Evolutionary conservation across 2,329 filamentous ascomycete genomes (phyloP).

Genomic region (Fusarium avenaceum): DNA sequence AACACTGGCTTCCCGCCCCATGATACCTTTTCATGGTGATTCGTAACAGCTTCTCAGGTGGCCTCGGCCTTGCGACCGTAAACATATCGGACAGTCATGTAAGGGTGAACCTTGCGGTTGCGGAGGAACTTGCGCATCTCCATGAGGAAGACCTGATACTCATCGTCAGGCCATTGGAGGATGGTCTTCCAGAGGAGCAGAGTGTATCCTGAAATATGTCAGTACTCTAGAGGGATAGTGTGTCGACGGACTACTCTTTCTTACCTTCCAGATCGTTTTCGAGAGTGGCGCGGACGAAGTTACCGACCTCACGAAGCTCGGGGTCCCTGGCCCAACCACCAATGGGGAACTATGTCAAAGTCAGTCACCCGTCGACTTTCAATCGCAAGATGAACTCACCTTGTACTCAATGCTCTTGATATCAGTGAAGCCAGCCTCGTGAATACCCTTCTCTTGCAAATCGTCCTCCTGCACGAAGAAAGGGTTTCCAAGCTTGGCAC

Average conservation of each 20-base stretch:
- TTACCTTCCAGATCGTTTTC: conserved; percentile 45
- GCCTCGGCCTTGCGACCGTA: conserved; percentile 36
- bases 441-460: conserved; percentile 29
- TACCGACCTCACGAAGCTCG: conserved; percentile 36
- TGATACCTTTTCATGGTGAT: not conserved
- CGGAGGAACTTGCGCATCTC: conserved; percentile 34
- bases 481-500: conserved; percentile 20
- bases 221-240: fast-evolving
- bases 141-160: conserved; percentile 41
- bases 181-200: conserved; percentile 39
- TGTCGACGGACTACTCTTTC: not conserved
- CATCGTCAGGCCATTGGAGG: conserved; percentile 40
- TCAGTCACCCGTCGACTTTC: not conserved
- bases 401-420: conserved; percentile 40
- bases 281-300: conserved; percentile 38
- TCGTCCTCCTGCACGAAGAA: conserved; percentile 37
- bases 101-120: conserved; percentile 36
- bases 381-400: not conserved
- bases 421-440: conserved; percentile 40
- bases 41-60: not conserved
- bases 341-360: conserved; percentile 30
- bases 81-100: conserved; percentile 42
- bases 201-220: conserved; percentile 25
- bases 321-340: conserved; percentile 40
- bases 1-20: not conserved